phyloP scores from a whole-genome alignment of 345 rosid species.

The Melastoma malabathricum region DNA sequence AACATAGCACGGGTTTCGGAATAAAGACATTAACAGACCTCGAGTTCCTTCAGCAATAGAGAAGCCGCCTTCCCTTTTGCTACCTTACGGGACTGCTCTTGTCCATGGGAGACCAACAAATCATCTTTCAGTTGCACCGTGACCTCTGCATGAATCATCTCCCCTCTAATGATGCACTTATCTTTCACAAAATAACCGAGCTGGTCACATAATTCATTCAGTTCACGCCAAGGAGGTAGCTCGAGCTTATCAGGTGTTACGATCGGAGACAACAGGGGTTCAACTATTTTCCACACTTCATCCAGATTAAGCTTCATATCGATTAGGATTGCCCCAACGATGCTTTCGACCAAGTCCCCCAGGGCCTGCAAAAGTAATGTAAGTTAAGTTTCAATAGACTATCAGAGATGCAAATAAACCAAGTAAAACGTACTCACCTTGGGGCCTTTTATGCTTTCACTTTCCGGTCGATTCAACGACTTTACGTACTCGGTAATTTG shows the following conservation, averaged over 20 bases:
- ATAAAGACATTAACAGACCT: constrained; percentile 33
- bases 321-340: constrained; percentile 70
- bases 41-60: constrained; percentile 53
- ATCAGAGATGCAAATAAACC: background rate
- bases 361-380: constrained; percentile 44
- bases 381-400: background rate
- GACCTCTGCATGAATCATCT: constrained; percentile 42
- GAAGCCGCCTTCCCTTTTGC: constrained; percentile 84
- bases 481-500: constrained; percentile 46
- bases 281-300: constrained; percentile 61
- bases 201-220: constrained; percentile 63
- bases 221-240: constrained; percentile 63
- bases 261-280: constrained; percentile 67
- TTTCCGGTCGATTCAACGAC: constrained; percentile 27
- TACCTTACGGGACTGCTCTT: constrained; percentile 41
- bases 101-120: constrained; percentile 53
- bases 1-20: background rate
- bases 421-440: constrained; percentile 31
- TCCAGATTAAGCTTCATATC: constrained; percentile 60
- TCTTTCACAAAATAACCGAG: constrained; percentile 50
- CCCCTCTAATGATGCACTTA: constrained; percentile 31
- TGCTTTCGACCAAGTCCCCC: constrained; percentile 85
- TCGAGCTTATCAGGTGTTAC: constrained; percentile 74
- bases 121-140: constrained; percentile 50
- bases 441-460: constrained; percentile 46